A percentile compares a stretch with the other conserved stretches of the same genome.
phyloP scores from a whole-genome alignment of 768 basidiomycete species.

The Pisolithus marmoratus region DNA sequence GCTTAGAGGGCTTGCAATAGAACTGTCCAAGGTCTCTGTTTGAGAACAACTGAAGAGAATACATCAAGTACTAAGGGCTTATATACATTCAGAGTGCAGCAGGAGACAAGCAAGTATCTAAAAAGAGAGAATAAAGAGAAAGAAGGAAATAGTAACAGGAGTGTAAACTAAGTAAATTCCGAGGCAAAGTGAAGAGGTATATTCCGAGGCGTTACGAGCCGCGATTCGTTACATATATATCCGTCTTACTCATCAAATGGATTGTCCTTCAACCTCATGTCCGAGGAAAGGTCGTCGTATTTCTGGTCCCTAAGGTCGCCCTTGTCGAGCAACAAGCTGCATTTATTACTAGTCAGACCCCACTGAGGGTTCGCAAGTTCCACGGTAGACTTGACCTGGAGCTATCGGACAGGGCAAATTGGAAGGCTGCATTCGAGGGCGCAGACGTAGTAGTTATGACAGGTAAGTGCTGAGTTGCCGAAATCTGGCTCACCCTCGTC shows the following conservation, averaged over 20 bases:
- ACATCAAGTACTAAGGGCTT: too few species aligned
- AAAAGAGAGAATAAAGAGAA: too few species aligned
- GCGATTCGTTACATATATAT: too few species aligned
- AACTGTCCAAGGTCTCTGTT: too few species aligned
- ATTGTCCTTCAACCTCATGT: conserved; percentile 47
- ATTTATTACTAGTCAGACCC: conserved; percentile 59
- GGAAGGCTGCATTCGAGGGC: conserved; percentile 56
- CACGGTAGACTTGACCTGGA: conserved; percentile 70
- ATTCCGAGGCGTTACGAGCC: too few species aligned
- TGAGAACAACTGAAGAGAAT: too few species aligned
- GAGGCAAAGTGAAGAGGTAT: too few species aligned
- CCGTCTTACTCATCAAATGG: conserved; percentile 69
- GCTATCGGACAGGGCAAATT: conserved; percentile 57
- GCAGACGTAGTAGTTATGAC: conserved; percentile 85
- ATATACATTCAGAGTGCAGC: too few species aligned
- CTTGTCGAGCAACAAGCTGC: conserved; percentile 79
- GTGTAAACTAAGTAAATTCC: too few species aligned
- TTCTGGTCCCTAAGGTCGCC: conserved; percentile 81
- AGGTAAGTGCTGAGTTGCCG: conserved; percentile 35
- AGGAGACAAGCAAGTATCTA: too few species aligned
- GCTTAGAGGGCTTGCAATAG: too few species aligned
- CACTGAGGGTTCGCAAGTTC: conserved; percentile 61
- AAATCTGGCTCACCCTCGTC: neutral
- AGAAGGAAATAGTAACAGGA: too few species aligned
- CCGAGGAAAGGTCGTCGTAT: conserved; percentile 59